These are phyloP conservation scores for Thraustochytrium striatum DNA, from an alignment of 352 stramenopile species.

Conservation along the genomic window DNA sequence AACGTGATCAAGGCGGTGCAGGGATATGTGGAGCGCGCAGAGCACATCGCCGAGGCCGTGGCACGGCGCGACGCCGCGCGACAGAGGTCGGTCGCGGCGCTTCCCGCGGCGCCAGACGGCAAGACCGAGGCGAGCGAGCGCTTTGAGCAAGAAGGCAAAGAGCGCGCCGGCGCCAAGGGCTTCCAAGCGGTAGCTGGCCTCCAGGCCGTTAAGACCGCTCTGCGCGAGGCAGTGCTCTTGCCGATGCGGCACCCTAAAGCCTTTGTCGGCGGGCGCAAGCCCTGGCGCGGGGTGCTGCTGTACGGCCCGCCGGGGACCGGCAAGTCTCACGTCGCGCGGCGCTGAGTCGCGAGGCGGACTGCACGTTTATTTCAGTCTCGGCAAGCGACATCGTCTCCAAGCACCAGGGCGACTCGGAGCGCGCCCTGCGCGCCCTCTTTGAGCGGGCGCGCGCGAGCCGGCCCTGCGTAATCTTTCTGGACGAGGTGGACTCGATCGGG, in stretches of 20 bases:
- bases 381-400: conserved; percentile 37
- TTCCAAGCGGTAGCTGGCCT: conserved; percentile 73
- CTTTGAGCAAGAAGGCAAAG: neutral
- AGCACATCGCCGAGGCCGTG: neutral
- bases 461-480: conserved; percentile 95
- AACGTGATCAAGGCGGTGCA: neutral
- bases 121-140: conserved; percentile 88
- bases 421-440: conserved; percentile 92
- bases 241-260: conserved; percentile 67
- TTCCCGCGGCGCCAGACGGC: conserved; percentile 13
- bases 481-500: conserved; percentile 87
- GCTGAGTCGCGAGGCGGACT: conserved; percentile 16
- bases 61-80: neutral
- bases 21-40: neutral
- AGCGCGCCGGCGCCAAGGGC: neutral
- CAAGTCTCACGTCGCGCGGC: conserved; percentile 42
- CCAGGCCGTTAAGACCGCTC: conserved; percentile 63
- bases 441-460: conserved; percentile 93
- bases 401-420: conserved; percentile 78
- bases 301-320: conserved; percentile 63
- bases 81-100: neutral
- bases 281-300: conserved; percentile 67
- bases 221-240: conserved; percentile 71
- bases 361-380: conserved; percentile 36
- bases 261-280: conserved; percentile 59